Evolutionary conservation across 83 land plant species (phyloP), one percentile per base, ranked within the genome.

Genomic region (Picea engelmannii): DNA sequence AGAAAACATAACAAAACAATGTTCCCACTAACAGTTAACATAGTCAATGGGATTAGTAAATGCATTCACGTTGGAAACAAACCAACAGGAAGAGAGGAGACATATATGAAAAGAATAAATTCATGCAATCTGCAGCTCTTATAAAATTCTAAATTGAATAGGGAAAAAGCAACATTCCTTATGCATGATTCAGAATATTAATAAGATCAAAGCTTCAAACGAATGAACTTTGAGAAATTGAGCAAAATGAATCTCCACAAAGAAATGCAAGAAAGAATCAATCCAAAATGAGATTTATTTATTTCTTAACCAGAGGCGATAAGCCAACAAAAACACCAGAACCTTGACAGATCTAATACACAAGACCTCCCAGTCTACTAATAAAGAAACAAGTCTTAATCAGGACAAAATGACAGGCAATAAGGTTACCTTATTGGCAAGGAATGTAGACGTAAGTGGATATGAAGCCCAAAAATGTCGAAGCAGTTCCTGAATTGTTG

Each of bases 391-490:
- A 70, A 6, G 6, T 67, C 69, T 49, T 31, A 31, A 67, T 67
- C 18, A 17, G n/a, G 11, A 40, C 12, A 49, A 70, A 20, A 70
- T 40, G 75, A 42, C 71, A 4, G 8, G 71, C 18, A 20, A 70
- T 42, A 40, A 70, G 20, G 47, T 84, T 85, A 92, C 96, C 94
- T 94, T 94, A 16, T 81, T 65, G 79, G 81, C 74, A 59, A 94
- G 91, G 73, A 88, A 84, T 31, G 87, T 27, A 21, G 91, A 88
- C 20, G 94, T 88, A 49, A 92, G 85, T 71, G 96, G 96, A 86
- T 88, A 94, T 59, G 96, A 90, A 78, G 96, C 91, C 94, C 94
- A 94, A 64, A 92, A 94, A 70, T 94, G 96, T 66, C 81, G 84
- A 59, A 94, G 85, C 68, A 94, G 76, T 84, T 94, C 96, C 82